Percentiles rank a stretch among this genome's conserved stretches.
These are phyloP conservation scores for Alternaria consortialis DNA, from an alignment of 2,329 filamentous ascomycete species.

Conservation along the genomic window DNA sequence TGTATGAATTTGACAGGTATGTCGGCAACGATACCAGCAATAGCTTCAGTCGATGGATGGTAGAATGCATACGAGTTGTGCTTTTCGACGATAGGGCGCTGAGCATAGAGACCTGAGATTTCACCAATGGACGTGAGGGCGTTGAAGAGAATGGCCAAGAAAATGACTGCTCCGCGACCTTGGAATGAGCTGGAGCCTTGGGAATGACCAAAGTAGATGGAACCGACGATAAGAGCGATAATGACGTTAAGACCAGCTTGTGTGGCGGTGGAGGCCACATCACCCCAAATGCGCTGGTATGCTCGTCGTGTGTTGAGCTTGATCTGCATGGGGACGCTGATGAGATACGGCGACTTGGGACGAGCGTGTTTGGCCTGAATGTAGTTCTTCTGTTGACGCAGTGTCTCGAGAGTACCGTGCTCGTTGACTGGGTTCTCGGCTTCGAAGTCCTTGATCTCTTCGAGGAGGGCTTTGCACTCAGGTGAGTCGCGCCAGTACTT, in stretches of 20 bases:
- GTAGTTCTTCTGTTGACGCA: slow-evolving; percentile 59
- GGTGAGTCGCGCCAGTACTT: slow-evolving; percentile 62
- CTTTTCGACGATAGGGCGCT: slow-evolving; percentile 91
- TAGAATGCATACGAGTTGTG: slow-evolving; percentile 86
- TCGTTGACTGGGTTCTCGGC: slow-evolving; percentile 56
- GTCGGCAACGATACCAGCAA: slow-evolving; percentile 83
- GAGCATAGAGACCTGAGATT: slow-evolving; percentile 69
- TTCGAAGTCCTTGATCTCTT: slow-evolving; percentile 64
- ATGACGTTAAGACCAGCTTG: slow-evolving; percentile 60
- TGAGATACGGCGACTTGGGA: slow-evolving; percentile 65
- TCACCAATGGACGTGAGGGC: slow-evolving; percentile 67
- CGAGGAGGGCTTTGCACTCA: slow-evolving; percentile 52
- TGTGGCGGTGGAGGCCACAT: slow-evolving; percentile 43
- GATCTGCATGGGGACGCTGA: slow-evolving; percentile 61
- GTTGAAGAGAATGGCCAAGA: slow-evolving; percentile 69
- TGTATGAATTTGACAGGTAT: slow-evolving; percentile 81
- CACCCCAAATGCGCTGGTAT: slow-evolving; percentile 47
- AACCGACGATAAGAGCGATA: slow-evolving; percentile 69
- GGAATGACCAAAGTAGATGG: slow-evolving; percentile 65
- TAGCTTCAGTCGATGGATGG: slow-evolving; percentile 84
- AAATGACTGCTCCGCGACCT: slow-evolving; percentile 65
- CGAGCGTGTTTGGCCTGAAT: slow-evolving; percentile 64
- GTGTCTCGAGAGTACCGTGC: slow-evolving; percentile 38
- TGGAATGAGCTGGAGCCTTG: slow-evolving; percentile 63
- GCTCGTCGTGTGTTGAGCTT: slow-evolving; percentile 42